Base-by-base conservation (phyloP, 345 rosid genomes). In the Salix arbutifolia region DNA sequence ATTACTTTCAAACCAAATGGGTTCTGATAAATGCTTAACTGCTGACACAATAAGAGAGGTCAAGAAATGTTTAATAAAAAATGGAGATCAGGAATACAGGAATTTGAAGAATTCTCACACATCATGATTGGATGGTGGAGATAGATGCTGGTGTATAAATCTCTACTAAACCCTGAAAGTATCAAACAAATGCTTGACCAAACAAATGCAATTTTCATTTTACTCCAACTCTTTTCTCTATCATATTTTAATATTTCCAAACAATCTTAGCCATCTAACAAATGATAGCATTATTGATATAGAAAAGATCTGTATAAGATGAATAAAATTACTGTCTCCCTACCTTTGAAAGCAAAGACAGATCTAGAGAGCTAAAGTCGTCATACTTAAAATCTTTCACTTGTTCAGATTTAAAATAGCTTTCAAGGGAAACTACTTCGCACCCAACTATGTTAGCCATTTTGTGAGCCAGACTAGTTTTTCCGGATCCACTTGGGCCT, bases 401-500 rank as follows among this genome's bases (percentile, higher is more conserved):
- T 84, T 90, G 96, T 75, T 88, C 98, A 25, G 97, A 73, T 84
- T 86, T 91, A 86, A 91, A 94, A 83, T 96, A 96, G 82, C 85
- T 92, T 88, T 96, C 99, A 65, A 96, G 98, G 75, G 99, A 96
- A 81, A 96, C 98, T 77, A 96, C 99, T 86, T 93, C 97, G 83
- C 99, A 96, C 23, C 99, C 98, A 81, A 96, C 94, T 76, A 96
- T 96, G 83, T 94, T 96, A 60, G 99, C 99, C 99, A 94, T 93
- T 87, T 96, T 96, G 85, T 91, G 98, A 73, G 99, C 99, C 91
- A 96, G 75, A 86, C 98, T 96, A 76, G 99, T 94, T 89, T 96
- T 96, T 67, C 99, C 99, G 66, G 98, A 94, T 77, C 99, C 99
- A 88, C 99, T 96, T 37, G 99, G 99, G 82, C 99, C 99, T 80